Evolutionary conservation across 2,329 filamentous ascomycete species (phyloP).

Genomic region (Amauroascus verrucosus): DNA sequence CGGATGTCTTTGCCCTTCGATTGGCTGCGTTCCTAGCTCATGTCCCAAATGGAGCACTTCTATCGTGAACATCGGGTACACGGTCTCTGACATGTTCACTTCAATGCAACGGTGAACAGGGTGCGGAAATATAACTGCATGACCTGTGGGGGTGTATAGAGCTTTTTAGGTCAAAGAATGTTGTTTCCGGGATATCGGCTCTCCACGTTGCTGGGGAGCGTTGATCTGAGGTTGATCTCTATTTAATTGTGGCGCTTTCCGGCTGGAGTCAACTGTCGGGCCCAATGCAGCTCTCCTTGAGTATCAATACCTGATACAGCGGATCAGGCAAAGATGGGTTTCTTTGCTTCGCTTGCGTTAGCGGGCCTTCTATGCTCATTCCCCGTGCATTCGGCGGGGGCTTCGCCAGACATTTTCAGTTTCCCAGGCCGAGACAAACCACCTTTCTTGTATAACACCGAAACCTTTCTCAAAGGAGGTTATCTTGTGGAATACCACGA

Average conservation of each 20-base stretch:
- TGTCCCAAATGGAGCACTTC: not conserved
- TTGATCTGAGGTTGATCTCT: not conserved
- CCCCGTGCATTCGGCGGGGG: constrained; percentile 1
- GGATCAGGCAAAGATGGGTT: not conserved
- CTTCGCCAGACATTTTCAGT: constrained; percentile 4
- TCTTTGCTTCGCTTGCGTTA: not conserved
- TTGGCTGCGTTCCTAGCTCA: not conserved
- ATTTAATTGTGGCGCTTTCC: not conserved
- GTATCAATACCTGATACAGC: not conserved
- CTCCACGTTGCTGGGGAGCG: too few species aligned
- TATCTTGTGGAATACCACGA: constrained; percentile 19
- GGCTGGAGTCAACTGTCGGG: not conserved
- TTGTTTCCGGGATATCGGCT: not conserved
- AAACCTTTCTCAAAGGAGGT: constrained; percentile 12
- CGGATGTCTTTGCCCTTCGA: not conserved
- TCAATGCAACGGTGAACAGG: constrained; percentile 3
- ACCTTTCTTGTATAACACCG: not conserved
- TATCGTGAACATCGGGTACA: not conserved
- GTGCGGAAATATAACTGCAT: not conserved
- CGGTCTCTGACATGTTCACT: not conserved
- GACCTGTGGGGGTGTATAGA: not conserved
- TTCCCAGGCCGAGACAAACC: constrained; percentile 3
- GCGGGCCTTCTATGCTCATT: not conserved
- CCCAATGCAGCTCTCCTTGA: not conserved
- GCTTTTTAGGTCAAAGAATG: not conserved